Evolutionary conservation across 495 filamentous ascomycete genomes (phyloP), one percentile per base, ranked within the genome.

Genomic region (Penicillium verhagenii): DNA sequence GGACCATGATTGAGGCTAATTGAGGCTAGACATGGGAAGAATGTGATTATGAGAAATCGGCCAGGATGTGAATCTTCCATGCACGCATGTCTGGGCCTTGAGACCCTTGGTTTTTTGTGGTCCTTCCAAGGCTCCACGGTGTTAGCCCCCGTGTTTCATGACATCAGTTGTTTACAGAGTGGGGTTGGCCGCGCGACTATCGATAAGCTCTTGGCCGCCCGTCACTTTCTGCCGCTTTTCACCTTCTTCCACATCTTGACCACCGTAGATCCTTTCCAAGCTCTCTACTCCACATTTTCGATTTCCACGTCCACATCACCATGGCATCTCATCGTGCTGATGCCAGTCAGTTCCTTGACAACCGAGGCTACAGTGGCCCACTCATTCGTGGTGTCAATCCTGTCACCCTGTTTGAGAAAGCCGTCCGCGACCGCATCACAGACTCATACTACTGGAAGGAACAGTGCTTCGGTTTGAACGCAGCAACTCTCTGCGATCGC

Each of bases 361-460:
- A 89, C 65, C 86, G 89, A 48, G 88, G 88, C 56, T 91, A 91
- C 68, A 73, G 70, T 4, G 87, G 87, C 47, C 70, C 78, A 14
- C 76, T 87, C 9, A 78, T 90, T 50, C 86, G 85, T 70, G 89
- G 91, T 35, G 83, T 92, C 59, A 96, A 96, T 73, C 92, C 92
- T 0, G 86, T 89, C 6, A 89, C 87, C 6, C 89, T 97, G 33
- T 86, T 97, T 77, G 92, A 97, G 63, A 94, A 92, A 67, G 86
- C 90, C 13, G 90, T 96, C 53, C 88, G 91, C 54, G 93, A 98
- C 68, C 91, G 94, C 64, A 97, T 98, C 70, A 84, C 90, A 52
- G 89, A 96, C 56, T 88, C 84, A 58, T 94, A 95, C 74, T 98
- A 96, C 77, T 98, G 90, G 89, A 96, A 97, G 72, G 95, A 97